A percentile compares a stretch with the other conserved stretches of the same genome.
These are phyloP conservation scores for Apiospora malaysiana DNA, from an alignment of 2,329 filamentous ascomycete genomes.

Conservation along the genomic window DNA sequence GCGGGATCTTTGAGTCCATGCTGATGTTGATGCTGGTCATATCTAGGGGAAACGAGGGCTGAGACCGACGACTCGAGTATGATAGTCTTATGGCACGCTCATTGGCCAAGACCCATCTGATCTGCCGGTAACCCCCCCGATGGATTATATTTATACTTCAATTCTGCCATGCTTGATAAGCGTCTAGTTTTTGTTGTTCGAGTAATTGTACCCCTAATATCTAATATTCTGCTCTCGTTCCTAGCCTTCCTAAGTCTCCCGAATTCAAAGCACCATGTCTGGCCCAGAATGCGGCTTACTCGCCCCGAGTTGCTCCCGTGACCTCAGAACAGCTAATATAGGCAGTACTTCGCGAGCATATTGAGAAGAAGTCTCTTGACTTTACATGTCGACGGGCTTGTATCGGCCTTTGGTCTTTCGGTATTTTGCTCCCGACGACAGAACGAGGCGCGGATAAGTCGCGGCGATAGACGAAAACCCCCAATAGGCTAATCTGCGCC, in stretches of 20 bases:
- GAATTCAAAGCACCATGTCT: background rate
- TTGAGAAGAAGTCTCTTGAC: background rate
- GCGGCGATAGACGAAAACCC: background rate
- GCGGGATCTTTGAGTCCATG: background rate
- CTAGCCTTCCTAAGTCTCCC: background rate
- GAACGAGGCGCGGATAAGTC: background rate
- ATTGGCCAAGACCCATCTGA: background rate
- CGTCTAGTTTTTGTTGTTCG: background rate
- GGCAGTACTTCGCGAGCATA: background rate
- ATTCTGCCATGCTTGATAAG: background rate
- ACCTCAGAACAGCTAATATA: background rate
- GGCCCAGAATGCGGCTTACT: background rate
- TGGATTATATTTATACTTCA: background rate
- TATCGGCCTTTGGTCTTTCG: background rate
- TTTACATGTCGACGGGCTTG: background rate
- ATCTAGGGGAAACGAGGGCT: background rate
- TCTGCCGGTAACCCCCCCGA: background rate
- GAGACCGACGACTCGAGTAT: background rate
- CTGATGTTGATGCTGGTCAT: background rate
- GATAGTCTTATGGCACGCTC: background rate
- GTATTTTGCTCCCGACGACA: background rate
- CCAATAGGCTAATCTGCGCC: background rate
- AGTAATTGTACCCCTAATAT: background rate
- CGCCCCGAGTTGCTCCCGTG: background rate
- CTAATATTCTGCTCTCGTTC: background rate